phyloP scores from a whole-genome alignment of 1,139 yeast species.

The Suhomyces choctaworum region DNA sequence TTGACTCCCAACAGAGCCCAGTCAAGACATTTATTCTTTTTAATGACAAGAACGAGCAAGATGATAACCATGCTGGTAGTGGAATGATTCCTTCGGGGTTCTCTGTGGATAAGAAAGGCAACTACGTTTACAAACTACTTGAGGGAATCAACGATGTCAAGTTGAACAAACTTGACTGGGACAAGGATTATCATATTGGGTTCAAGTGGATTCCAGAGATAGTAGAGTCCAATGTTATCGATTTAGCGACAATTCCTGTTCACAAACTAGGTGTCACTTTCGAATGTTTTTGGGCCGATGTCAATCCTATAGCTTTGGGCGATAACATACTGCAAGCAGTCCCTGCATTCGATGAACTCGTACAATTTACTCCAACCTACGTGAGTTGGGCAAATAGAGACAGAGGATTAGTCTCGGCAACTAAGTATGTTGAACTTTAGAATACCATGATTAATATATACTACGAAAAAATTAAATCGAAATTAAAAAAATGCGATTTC shows the following conservation, averaged over 20 bases:
- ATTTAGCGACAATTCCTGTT: constrained; percentile 27
- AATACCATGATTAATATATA: constrained; percentile 1
- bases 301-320: constrained; percentile 20
- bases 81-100: constrained; percentile 49
- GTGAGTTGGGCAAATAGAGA: constrained; percentile 65
- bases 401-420: constrained; percentile 64
- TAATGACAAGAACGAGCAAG: constrained; percentile 27
- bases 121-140: constrained; percentile 51
- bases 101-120: constrained; percentile 51
- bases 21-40: constrained; percentile 60
- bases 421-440: constrained; percentile 45
- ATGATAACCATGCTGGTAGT: constrained; percentile 6
- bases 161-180: constrained; percentile 66
- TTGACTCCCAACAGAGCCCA: constrained; percentile 40
- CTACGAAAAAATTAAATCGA: background rate
- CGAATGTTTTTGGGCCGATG: constrained; percentile 76
- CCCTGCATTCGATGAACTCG: constrained; percentile 70
- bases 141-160: constrained; percentile 64
- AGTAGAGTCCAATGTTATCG: constrained; percentile 43
- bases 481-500: constrained; percentile 19
- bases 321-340: constrained; percentile 44
- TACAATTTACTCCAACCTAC: constrained; percentile 63
- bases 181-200: constrained; percentile 57
- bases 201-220: constrained; percentile 79
- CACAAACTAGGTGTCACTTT: constrained; percentile 54